Base-by-base conservation (phyloP, 106 monocot genomes). In the Iris macrosiphon region DNA sequence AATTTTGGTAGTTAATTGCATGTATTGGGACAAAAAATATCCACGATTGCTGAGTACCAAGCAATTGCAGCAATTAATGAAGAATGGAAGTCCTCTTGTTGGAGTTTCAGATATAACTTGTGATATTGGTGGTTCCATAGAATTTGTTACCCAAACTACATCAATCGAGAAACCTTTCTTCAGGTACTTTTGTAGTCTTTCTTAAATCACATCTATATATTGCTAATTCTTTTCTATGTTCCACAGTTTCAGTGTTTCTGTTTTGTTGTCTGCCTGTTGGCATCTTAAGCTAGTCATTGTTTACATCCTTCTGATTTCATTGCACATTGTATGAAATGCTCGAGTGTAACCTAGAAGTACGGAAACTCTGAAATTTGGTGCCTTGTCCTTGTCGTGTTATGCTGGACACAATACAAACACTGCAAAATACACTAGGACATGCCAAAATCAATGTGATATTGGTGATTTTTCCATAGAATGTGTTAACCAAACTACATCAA, bases 11-110 rank as follows among this genome's bases (percentile, higher is more conserved):
- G 90, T 98, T 62, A 98, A 98, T 75, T 98, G 98, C 72, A 91
- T 98, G 79, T 98, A 98, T 47, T 98, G 98, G 98, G 98, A 98
- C 60, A 98, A 69, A 73, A 83, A 87, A 55, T 91, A 83, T 60
- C 90, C 80, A 54, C 73, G 75, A 29, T 78, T 98, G 71, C 66
- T 98, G 12, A 87, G 69, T 42, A 91, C 72, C 20, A 60, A 67
- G 31, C 98, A 98, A 40, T 60, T 98, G 48, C 68, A 80, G 78
- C 80, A 84, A 60, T 54, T 98, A 41, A 58, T 65, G 48, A 75
- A 72, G 60, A 78, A 77, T 40, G 69, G 78, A 39, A 75, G 78
- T 46, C 82, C 79, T 31, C 84, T 98, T 40, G 52, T 98, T 61
- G 98, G 85, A 34, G 63, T 98, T 75, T 83, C 72, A 49, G 98